Base-by-base conservation (phyloP, 2,329 filamentous ascomycete genomes). In the Passalora sequoiae region DNA sequence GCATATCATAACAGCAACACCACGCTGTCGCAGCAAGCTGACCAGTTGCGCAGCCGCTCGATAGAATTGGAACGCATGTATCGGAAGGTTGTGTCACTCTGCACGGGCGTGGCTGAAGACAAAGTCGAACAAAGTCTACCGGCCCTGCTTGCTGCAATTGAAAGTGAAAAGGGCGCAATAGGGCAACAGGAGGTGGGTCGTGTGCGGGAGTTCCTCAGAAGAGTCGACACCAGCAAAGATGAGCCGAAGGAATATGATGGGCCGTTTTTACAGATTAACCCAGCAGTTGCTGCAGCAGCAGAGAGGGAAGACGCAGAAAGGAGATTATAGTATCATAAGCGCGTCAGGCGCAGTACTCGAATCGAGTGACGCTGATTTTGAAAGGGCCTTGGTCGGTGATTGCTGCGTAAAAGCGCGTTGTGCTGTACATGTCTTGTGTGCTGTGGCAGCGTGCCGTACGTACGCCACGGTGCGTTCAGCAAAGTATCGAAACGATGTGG, bases 11-110 rank as follows among this genome's bases (percentile, higher is more conserved):
- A 72, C 9, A 81, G 88, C 35, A 87, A 88, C 32, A 73, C 76
- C 30, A 72, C 76, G 13, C 79, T 92, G 9, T 71, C 78, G 40
- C 77, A 79, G 38, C 79, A 84, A 55, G 82, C 88, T 2, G 75
- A 77, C 13, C 77, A 77, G 4, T 75, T 98, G 6, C 83, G 87
- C 62, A 82, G 83, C 21, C 81, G 86, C 47, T 91, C 87, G 56
- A 83, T 81, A 4, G 89, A 95, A 41, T 74, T 94, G 3, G 91
- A 95, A 60, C 74, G 84, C 53, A 88, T 92, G 66, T 96, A 96
- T 63, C 78, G 89, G 19, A 85, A 84, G 53, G 86, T 97, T 21
- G 88, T 98, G 17, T 81, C 84, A 41, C 71, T 96, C 9, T 96
- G 91, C 62, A 94, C 89, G 0, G 82, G 81, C 6, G 85, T 89